phyloP scores from a whole-genome alignment of 164 flowering plant genomes.

The Umbellularia californica region DNA sequence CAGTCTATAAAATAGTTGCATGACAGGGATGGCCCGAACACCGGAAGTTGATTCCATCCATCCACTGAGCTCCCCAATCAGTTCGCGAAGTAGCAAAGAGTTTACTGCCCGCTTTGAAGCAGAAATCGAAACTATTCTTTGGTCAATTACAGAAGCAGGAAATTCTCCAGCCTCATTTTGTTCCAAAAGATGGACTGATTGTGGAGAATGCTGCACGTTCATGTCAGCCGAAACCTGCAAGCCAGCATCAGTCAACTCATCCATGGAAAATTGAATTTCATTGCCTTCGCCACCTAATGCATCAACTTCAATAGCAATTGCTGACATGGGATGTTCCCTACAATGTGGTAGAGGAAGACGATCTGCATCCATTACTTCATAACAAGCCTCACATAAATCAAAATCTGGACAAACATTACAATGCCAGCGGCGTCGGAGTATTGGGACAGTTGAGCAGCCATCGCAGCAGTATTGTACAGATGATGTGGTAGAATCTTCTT shows the following conservation, averaged over 20 bases:
- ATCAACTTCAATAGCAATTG: slow-evolving; percentile 92
- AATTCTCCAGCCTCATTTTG: slow-evolving; percentile 72
- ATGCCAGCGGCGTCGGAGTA: slow-evolving; percentile 93
- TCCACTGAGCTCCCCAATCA: slow-evolving; percentile 78
- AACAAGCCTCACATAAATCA: slow-evolving; percentile 97
- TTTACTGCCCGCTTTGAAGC: slow-evolving; percentile 90
- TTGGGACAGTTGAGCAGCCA: slow-evolving; percentile 99
- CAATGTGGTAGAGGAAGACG: slow-evolving; percentile 93
- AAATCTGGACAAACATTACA: slow-evolving; percentile 97
- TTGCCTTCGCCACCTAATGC: slow-evolving; percentile 71
- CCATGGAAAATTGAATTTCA: slow-evolving; percentile 73
- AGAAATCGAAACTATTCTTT: slow-evolving; percentile 73
- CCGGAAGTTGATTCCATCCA: slow-evolving; percentile 96
- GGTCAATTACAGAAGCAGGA: slow-evolving; percentile 54
- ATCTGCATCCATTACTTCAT: slow-evolving; percentile 87
- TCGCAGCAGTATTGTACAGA: slow-evolving; percentile 99
- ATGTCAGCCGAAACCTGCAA: slow-evolving; percentile 40
- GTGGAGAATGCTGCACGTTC: slow-evolving; percentile 50
- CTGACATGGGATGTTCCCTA: slow-evolving; percentile 98
- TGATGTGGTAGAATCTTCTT: slow-evolving; percentile 87
- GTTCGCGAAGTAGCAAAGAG: slow-evolving; percentile 81
- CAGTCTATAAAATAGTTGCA: slow-evolving; percentile 92
- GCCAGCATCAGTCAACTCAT: slow-evolving; percentile 59
- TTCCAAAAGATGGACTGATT: slow-evolving; percentile 80
- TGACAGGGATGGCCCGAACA: slow-evolving; percentile 73